Evolutionary conservation across 2,329 filamentous ascomycete genomes (phyloP).

Genomic region (Scedosporium apiospermum): DNA sequence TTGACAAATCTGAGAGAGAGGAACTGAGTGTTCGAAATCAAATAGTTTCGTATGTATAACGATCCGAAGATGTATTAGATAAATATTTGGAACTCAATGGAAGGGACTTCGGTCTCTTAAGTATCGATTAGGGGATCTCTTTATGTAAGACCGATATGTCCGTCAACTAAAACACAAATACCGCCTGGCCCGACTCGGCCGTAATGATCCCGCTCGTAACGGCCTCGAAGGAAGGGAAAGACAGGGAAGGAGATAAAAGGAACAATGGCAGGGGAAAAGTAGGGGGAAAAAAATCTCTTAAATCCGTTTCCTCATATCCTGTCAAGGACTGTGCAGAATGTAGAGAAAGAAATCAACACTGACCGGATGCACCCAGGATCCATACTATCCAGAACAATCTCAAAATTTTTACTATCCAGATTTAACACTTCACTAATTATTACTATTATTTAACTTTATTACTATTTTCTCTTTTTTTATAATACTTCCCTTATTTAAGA

Average conservation of each 20-base stretch:
- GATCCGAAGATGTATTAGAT: too few relatives aligned
- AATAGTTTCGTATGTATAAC: neutral
- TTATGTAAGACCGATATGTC: neutral
- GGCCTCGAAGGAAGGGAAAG: too few relatives aligned
- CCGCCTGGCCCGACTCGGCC: too few relatives aligned
- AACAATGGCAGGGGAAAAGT: too few relatives aligned
- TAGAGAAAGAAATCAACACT: neutral
- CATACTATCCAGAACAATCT: neutral
- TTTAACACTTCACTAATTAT: neutral
- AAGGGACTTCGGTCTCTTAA: neutral
- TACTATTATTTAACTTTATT: too few relatives aligned
- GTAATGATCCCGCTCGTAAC: too few relatives aligned
- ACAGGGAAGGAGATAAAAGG: too few relatives aligned
- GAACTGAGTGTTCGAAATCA: neutral
- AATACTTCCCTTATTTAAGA: too few relatives aligned
- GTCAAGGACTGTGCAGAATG: too few relatives aligned
- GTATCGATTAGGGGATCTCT: neutral
- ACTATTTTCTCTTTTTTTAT: too few relatives aligned
- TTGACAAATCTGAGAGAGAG: neutral
- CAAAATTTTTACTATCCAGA: neutral
- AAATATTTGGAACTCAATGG: neutral
- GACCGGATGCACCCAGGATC: neutral
- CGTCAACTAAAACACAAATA: neutral
- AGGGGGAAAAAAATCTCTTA: too few relatives aligned
- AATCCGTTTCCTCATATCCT: too few relatives aligned